Base-by-base conservation (phyloP, 441 rosid species). In the Erysimum pusillum region DNA sequence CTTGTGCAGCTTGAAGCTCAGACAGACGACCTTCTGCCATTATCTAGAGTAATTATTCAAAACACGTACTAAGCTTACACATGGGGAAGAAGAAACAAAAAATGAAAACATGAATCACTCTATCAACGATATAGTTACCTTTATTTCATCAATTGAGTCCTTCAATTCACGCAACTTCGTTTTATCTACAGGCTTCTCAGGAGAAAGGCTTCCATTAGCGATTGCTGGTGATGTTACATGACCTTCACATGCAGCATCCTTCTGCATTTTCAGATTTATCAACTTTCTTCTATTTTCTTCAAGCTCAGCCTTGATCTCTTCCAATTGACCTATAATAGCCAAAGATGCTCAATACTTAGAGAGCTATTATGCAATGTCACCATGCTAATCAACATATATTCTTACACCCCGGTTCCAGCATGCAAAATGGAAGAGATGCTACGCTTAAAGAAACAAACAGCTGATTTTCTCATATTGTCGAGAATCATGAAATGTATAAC, bases 241-340 rank as follows among this genome's bases (percentile, higher is more conserved):
- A 75, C 77, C 18, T 63, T 87, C 93, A 73, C 89, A 85, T 22
- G 91, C 90, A 28, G 85, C 87, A 83, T 90, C 97, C 84, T 89
- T 96, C 77, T 91, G 96, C 97, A 92, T 93, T 78, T 80, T 89
- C 78, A 89, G 80, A 81, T 77, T 85, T 67, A 96, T 85, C 79
- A 93, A 77, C 81, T 92, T 96, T 84, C 98, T 87, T 86, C 96
- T 88, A 80, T 90, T 90, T 74, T 91, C 98, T 85, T 96, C 97
- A 53, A 93, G 97, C 83, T 92, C 94, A 62, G 87, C 86, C 89
- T 87, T 87, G 79, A 72, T 83, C 86, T 93, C 99, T 80, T 94
- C 98, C 78, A 96, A 72, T 82, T 92, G 92, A 80, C 95, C 98
- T 96, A 75, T 64, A 63, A 83, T 53, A 46, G 76, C 42, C 60